phyloP scores from a whole-genome alignment of 2,329 filamentous ascomycete species.

The Lasiodiplodia hormozganensis region DNA sequence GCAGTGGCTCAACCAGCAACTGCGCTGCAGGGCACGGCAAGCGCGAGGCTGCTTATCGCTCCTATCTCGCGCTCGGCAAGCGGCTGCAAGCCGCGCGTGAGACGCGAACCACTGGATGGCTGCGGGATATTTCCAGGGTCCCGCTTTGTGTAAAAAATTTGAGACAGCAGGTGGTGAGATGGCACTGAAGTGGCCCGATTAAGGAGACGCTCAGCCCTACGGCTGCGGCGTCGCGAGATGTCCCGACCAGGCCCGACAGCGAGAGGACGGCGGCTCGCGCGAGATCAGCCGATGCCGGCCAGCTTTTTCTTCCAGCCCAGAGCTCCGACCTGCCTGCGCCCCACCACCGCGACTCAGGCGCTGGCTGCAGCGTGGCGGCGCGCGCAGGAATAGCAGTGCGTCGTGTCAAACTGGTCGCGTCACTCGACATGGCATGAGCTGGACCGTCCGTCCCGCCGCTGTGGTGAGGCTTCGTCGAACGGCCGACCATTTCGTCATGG shows the following conservation, averaged over 20 bases:
- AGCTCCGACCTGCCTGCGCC: constrained; percentile 10
- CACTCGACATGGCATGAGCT: constrained; percentile 25
- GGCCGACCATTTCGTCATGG: constrained; percentile 25
- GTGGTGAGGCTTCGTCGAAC: constrained; percentile 1
- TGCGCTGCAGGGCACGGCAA: background rate
- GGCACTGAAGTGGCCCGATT: constrained; percentile 21
- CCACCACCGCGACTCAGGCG: constrained; percentile 6
- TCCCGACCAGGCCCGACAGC: constrained; percentile 19
- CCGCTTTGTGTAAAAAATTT: constrained; percentile 22
- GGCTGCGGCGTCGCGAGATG: constrained; percentile 20
- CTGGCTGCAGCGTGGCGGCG: constrained; percentile 4
- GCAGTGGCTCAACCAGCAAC: background rate
- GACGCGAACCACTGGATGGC: constrained; percentile 14
- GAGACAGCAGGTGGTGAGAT: constrained; percentile 25
- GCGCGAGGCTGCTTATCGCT: background rate
- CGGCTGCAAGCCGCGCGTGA: constrained; percentile 15
- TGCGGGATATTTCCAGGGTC: constrained; percentile 23
- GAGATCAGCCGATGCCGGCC: constrained; percentile 29
- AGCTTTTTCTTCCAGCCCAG: constrained; percentile 19
- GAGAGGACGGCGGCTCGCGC: constrained; percentile 8
- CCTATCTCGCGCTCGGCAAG: constrained; percentile 8
- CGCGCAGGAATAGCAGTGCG: constrained; percentile 19
- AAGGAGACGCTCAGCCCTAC: constrained; percentile 26
- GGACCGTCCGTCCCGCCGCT: constrained; percentile 14
- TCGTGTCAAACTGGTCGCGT: constrained; percentile 12